Percentiles rank a stretch among this genome's conserved stretches.
These are phyloP conservation scores for Leishmania gerbilli DNA, from an alignment of 208 protist species.

Conservation along the genomic window DNA sequence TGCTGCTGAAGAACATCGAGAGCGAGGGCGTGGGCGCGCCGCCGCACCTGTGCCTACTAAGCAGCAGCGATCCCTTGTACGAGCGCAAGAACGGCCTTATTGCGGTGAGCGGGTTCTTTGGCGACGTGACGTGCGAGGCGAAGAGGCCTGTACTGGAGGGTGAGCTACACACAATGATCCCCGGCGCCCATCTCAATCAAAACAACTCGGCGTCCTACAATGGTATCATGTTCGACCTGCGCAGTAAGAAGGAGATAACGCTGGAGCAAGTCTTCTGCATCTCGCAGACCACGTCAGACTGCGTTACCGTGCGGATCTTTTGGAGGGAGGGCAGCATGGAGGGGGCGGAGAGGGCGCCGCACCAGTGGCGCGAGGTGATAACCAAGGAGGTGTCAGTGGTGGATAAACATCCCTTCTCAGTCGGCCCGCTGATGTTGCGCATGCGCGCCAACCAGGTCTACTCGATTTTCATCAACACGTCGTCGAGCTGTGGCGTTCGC, in stretches of 20 bases:
- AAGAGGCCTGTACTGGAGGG: constrained; percentile 47
- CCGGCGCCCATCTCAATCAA: constrained; percentile 71
- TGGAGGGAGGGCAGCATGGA: constrained; percentile 91
- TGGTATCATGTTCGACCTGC: constrained; percentile 93
- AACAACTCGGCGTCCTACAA: constrained; percentile 87
- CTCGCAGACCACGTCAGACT: constrained; percentile 75
- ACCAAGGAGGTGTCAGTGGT: constrained; percentile 64
- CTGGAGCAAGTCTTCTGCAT: constrained; percentile 91
- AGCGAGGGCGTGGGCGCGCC: constrained; percentile 30
- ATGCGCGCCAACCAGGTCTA: constrained; percentile 82
- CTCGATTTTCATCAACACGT: constrained; percentile 89
- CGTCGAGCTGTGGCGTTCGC: constrained; percentile 81
- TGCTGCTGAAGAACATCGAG: constrained; percentile 38
- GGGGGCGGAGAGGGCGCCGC: constrained; percentile 61
- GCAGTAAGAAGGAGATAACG: constrained; percentile 76
- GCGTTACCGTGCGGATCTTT: constrained; percentile 81
- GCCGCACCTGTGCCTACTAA: constrained; percentile 26
- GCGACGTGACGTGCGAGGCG: constrained; percentile 48
- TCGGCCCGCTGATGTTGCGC: constrained; percentile 60
- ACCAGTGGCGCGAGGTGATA: constrained; percentile 74
- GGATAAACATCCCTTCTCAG: constrained; percentile 81
- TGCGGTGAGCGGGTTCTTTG: constrained; percentile 50
- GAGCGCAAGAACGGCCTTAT: constrained; percentile 50
- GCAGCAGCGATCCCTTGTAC: constrained; percentile 34
- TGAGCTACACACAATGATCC: constrained; percentile 69